phyloP scores from a whole-genome alignment of 129 eudicot species.

The Arctium lappa region DNA sequence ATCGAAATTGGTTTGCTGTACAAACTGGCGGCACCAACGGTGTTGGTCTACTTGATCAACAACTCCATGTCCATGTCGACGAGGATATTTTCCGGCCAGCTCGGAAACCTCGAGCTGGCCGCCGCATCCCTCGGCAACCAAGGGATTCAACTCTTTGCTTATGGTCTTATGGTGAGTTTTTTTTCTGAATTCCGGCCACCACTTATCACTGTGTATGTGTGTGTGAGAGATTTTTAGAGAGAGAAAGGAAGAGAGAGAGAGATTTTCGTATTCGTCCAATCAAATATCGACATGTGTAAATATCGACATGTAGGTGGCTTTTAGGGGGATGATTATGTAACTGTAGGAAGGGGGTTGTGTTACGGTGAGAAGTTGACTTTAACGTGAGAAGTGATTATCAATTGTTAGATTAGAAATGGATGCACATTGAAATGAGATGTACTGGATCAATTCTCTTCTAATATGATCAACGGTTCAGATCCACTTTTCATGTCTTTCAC shows the following conservation, averaged over 20 bases:
- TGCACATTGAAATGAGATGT: too few relatives aligned
- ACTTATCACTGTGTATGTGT: not conserved
- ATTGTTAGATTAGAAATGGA: too few relatives aligned
- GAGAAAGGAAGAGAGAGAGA: not conserved
- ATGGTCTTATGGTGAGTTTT: conserved; percentile 52
- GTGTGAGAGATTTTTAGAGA: not conserved
- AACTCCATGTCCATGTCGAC: conserved; percentile 69
- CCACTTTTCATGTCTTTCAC: too few relatives aligned
- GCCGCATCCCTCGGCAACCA: conserved; percentile 62
- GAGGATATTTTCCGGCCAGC: conserved; percentile 69
- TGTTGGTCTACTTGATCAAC: conserved; percentile 61
- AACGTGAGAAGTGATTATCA: too few relatives aligned
- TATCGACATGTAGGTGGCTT: too few relatives aligned
- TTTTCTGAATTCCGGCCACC: not conserved
- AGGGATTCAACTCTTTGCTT: conserved; percentile 62
- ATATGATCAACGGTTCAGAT: too few relatives aligned
- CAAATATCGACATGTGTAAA: too few relatives aligned
- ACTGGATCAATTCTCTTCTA: too few relatives aligned
- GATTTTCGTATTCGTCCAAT: not conserved
- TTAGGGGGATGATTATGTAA: too few relatives aligned
- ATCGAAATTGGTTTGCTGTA: conserved; percentile 50
- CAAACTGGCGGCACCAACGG: conserved; percentile 62
- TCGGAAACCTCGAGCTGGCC: conserved; percentile 64
- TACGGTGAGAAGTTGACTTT: too few relatives aligned
- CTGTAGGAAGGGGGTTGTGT: too few relatives aligned